Evolutionary conservation across 768 basidiomycete genomes (phyloP), one percentile per base, ranked within the genome.

Genomic region (Amanita pallidorosea): DNA sequence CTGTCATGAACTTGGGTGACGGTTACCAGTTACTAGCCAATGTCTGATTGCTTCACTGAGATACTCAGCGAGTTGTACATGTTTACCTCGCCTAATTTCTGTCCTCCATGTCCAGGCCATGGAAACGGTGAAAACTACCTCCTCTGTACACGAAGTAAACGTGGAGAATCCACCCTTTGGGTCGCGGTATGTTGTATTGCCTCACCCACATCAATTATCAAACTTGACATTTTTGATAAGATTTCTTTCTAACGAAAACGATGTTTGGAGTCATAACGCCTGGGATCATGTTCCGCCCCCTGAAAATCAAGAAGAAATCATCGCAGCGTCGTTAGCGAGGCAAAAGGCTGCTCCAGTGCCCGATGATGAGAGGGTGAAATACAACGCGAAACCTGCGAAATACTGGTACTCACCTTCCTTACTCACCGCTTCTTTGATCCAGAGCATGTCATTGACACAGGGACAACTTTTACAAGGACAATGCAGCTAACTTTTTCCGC

Each of bases 391-490:
- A 54, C 86, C 87, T 2, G 77, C 85, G 1, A 79, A 72, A 52
- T 74, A 84, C 57, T 90, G 88, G 88, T 87, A 55, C 47, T 20
- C 20, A 27, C n/a, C 45, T 41, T 25, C 18, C 27, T 3, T 15
- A 13, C 11, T 31, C 25, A 27, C 33, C 17, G 29, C 23, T 15
- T 1, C 23, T 31, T 20, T 23, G 35, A 11, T 29, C 6, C 22
- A 12, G 23, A 33, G 38, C 60, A 57, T n/a, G 54, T 61, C 17
- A 65, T 4, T 12, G 31, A 33, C 33, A 13, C 59, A 96, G 94
- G 94, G 88, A 98, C 61, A 81, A 82, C 50, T 97, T 98, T 60
- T 98, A 99, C 73, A 84, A 85, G 58, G 74, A 73, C 48, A 93
- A 95, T 55, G 72, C 79, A 18, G 76, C 69, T 60, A 93, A 94